phyloP scores from a whole-genome alignment of 345 rosid genomes.

The Eucalyptus curtisii region DNA sequence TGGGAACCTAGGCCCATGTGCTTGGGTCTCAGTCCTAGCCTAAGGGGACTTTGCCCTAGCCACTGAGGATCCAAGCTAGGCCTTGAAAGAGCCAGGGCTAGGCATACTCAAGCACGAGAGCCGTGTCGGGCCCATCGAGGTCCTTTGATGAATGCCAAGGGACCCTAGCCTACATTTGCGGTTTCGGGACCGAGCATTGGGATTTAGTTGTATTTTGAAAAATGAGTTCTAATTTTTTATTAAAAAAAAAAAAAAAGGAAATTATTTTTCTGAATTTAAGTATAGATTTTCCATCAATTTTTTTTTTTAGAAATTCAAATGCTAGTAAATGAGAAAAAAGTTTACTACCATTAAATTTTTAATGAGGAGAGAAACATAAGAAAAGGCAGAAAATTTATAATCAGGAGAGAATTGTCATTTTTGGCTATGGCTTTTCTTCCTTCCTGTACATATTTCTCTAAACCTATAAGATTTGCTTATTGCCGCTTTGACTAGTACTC shows the following conservation, averaged over 20 bases:
- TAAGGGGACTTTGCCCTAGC: background rate
- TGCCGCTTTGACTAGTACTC: background rate
- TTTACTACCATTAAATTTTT: background rate
- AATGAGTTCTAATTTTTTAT: background rate
- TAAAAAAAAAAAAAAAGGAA: too few species aligned
- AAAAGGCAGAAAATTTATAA: background rate
- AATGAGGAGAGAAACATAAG: too few species aligned
- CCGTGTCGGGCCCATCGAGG: too few species aligned
- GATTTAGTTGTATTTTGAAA: background rate
- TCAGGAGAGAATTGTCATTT: background rate
- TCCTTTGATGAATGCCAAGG: background rate
- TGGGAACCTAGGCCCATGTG: background rate
- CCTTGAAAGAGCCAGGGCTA: accelerated
- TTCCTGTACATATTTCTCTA: background rate
- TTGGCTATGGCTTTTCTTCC: background rate
- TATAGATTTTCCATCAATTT: background rate
- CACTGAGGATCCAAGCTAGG: accelerated
- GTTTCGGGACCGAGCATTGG: accelerated
- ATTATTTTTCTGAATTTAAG: too few species aligned
- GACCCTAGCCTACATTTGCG: too few species aligned
- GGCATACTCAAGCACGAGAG: background rate
- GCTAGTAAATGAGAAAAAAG: background rate
- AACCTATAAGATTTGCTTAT: background rate
- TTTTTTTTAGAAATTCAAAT: background rate
- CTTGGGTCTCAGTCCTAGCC: background rate